Conservation (phyloP, 2,329 filamentous ascomycete species). For the Helminthosporium solani region DNA sequence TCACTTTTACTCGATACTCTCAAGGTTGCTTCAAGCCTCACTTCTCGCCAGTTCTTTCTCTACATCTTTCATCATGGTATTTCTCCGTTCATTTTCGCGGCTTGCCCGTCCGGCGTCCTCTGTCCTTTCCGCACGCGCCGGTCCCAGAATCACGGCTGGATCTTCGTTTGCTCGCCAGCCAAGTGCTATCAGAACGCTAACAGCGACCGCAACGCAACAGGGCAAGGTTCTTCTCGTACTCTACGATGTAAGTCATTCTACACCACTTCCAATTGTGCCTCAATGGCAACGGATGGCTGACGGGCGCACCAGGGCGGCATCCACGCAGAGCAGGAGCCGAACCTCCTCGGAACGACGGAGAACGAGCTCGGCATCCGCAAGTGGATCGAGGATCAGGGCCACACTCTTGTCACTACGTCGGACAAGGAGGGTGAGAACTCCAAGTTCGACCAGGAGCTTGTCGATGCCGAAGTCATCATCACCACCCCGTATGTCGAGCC, state of each 20-base stretch:
- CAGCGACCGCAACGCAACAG: conserved; percentile 68
- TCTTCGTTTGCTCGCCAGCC: conserved; percentile 49
- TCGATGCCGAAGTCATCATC: conserved; percentile 97
- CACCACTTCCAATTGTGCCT: background rate
- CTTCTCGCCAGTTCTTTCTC: conserved; percentile 8
- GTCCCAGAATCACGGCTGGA: conserved; percentile 42
- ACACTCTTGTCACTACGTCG: conserved; percentile 94
- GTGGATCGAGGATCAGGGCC: conserved; percentile 96
- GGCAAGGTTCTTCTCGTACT: conserved; percentile 94
- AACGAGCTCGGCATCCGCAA: conserved; percentile 97
- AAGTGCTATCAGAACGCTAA: conserved; percentile 61
- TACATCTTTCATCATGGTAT: conserved; percentile 53
- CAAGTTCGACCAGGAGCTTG: conserved; percentile 90
- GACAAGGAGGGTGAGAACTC: conserved; percentile 96
- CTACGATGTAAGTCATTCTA: conserved; percentile 70
- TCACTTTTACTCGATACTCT: too few species aligned
- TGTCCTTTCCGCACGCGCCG: conserved; percentile 50
- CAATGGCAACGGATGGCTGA: conserved; percentile 22
- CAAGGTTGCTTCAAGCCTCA: too few species aligned
- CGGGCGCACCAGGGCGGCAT: conserved; percentile 61
- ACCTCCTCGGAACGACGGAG: conserved; percentile 90
- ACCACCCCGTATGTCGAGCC: conserved; percentile 77
- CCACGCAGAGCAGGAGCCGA: conserved; percentile 86
- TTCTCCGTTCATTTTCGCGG: conserved; percentile 62
- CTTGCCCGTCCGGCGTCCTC: conserved; percentile 57